phyloP scores from a whole-genome alignment of 2,329 filamentous ascomycete genomes.

The Epichloe aotearoae region DNA sequence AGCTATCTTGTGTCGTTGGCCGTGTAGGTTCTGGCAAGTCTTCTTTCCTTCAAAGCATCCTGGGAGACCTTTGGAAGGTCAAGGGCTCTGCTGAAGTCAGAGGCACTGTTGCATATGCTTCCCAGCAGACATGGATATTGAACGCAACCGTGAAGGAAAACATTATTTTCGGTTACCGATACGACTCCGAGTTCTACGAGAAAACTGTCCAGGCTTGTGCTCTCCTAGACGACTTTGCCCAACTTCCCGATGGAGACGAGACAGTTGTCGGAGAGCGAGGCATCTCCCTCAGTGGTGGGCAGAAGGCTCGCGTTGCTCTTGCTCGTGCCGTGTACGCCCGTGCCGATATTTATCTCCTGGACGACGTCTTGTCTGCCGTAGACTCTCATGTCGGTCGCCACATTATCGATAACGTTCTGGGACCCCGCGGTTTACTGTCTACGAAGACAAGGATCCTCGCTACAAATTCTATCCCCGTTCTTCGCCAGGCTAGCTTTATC shows the following conservation, averaged over 20 bases:
- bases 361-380: conserved; percentile 92
- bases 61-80: conserved; percentile 86
- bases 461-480: conserved; percentile 86
- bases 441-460: conserved; percentile 86
- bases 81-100: conserved; percentile 72
- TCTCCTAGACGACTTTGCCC: conserved; percentile 77
- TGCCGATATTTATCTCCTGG: conserved; percentile 90
- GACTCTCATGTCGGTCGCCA: conserved; percentile 95
- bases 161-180: conserved; percentile 90
- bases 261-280: conserved; percentile 94
- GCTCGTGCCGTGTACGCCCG: conserved; percentile 91
- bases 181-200: conserved; percentile 89
- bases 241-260: conserved; percentile 88
- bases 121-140: conserved; percentile 91
- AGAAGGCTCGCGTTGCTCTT: conserved; percentile 86
- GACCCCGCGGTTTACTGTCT: conserved; percentile 65
- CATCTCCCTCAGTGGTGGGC: conserved; percentile 89
- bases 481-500: conserved; percentile 83
- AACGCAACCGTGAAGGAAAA: conserved; percentile 97
- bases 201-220: conserved; percentile 86
- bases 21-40: conserved; percentile 94
- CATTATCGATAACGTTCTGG: conserved; percentile 87
- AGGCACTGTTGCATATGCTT: conserved; percentile 79
- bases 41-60: conserved; percentile 73
- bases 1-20: conserved; percentile 84